Base-by-base conservation (phyloP, 2,329 filamentous ascomycete species). In the Tolypocladium tundrense region DNA sequence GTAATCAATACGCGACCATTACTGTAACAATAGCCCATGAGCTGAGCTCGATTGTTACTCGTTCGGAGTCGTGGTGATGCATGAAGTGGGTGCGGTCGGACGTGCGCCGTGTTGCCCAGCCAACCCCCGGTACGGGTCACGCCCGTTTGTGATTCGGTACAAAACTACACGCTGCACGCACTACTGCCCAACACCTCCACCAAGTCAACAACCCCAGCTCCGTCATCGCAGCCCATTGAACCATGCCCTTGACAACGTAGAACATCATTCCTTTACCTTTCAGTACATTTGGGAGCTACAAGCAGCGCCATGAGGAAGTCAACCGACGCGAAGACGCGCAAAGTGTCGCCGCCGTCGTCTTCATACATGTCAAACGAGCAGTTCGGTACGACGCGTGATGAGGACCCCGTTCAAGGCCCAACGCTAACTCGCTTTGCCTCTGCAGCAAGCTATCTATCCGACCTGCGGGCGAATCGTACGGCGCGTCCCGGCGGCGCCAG, bases 401-500 rank as follows among this genome's bases (percentile, higher is more conserved):
- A 51, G 31, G 4, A 35, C 19, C 9, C 31, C 31, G 10, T 11
- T n/a, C 6, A 24, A n/a, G 2, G 7, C 21, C 14, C 13, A 13
- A 16, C 43, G 13, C 61, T 64, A 48, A 60, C 56, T 7, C 11
- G 3, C 27, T 41, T 51, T 24, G 9, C 33, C 45, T 56, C 43
- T 62, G 60, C 72, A 91, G 88, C 85, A 63, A 78, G 79, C 60
- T 92, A 91, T 70, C 81, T 91, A 41, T 79, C 86, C 64, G 83
- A 86, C 63, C 80, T 93, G 41, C 86, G 89, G 64, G 83, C 80
- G 64, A 88, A 82, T 71, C 84, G 86, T 55, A 77, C 84, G 58
- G 77, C 81, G 41, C 81, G 88, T 58, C 88, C 88, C 10, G 87
- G 84, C 58, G 88, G 88, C 61, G 87, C 88, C 54, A 80, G 88